These are phyloP conservation scores for Ambrosia hybrid DNA, from an alignment of 140 eudicot species.

Conservation along the genomic window DNA sequence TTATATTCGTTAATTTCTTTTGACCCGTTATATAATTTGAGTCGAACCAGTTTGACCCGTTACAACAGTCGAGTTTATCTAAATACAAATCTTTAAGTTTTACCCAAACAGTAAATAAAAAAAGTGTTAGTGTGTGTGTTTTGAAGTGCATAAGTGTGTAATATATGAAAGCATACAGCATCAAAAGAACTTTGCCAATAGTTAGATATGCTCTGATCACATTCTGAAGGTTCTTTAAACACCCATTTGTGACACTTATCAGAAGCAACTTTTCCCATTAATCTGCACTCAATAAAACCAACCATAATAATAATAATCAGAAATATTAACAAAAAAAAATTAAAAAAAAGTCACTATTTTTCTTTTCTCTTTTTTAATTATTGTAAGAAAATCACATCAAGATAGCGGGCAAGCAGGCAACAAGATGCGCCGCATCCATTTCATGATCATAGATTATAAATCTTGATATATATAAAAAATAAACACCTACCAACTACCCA, in stretches of 20 bases:
- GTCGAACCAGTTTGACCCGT: not conserved
- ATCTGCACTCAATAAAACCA: constrained; percentile 55
- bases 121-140: constrained; percentile 1
- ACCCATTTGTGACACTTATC: constrained; percentile 99
- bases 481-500: constrained; percentile 97
- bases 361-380: no score
- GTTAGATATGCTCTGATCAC: constrained; percentile 91
- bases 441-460: not conserved
- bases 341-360: not conserved
- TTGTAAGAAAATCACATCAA: no score
- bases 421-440: no score
- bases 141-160: constrained; percentile 21
- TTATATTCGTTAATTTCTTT: not conserved
- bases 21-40: not conserved
- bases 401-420: no score
- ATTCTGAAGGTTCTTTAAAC: constrained; percentile 92
- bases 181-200: constrained; percentile 99
- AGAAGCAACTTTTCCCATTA: constrained; percentile 99
- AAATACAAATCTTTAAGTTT: not conserved
- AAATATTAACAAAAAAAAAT: not conserved
- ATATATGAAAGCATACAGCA: constrained; percentile 61
- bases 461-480: constrained; percentile 20
- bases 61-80: not conserved
- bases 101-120: not conserved
- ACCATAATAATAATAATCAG: constrained; percentile 15